Evolutionary conservation across 129 eudicot species (phyloP).

Genomic region (Centaurea solstitialis): DNA sequence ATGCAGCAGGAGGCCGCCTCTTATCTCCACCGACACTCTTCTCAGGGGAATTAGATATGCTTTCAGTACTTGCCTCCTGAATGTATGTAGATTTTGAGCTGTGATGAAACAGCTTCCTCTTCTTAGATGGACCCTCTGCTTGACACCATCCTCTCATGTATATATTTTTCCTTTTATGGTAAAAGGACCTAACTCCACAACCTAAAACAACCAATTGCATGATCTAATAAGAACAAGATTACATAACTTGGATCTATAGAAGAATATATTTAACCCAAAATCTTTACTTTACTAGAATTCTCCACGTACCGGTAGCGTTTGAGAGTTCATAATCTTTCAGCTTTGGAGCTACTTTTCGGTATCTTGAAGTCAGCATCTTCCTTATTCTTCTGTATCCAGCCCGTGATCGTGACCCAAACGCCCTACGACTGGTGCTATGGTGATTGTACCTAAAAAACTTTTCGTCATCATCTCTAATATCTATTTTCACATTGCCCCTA

Average conservation of each 20-base stretch:
- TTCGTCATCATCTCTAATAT: slow-evolving; percentile 93
- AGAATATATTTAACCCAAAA: not conserved
- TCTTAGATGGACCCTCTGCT: slow-evolving; percentile 55
- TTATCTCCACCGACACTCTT: slow-evolving; percentile 32
- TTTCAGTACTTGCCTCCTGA: slow-evolving; percentile 61
- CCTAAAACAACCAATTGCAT: slow-evolving; percentile 35
- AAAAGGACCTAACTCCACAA: slow-evolving; percentile 55
- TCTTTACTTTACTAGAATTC: not conserved
- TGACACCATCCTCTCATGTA: slow-evolving; percentile 53
- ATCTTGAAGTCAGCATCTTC: slow-evolving; percentile 75
- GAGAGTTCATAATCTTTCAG: slow-evolving; percentile 53
- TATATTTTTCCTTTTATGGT: slow-evolving; percentile 57
- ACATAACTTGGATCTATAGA: not conserved
- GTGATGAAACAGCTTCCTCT: slow-evolving; percentile 56
- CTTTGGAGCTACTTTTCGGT: slow-evolving; percentile 72
- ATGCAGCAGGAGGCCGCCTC: slow-evolving; percentile 27
- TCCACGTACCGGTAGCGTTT: slow-evolving; percentile 53
- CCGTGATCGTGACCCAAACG: slow-evolving; percentile 58
- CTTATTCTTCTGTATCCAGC: slow-evolving; percentile 64
- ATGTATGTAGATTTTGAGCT: slow-evolving; percentile 43
- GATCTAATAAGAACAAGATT: not conserved
- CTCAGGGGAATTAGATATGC: slow-evolving; percentile 60
- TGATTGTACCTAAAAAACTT: slow-evolving; percentile 60
- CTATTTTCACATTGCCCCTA: slow-evolving; percentile 63
- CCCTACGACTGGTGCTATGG: slow-evolving; percentile 56